Evolutionary conservation across 208 protist genomes (phyloP).

Genomic region (Leishmania amazonensis): DNA sequence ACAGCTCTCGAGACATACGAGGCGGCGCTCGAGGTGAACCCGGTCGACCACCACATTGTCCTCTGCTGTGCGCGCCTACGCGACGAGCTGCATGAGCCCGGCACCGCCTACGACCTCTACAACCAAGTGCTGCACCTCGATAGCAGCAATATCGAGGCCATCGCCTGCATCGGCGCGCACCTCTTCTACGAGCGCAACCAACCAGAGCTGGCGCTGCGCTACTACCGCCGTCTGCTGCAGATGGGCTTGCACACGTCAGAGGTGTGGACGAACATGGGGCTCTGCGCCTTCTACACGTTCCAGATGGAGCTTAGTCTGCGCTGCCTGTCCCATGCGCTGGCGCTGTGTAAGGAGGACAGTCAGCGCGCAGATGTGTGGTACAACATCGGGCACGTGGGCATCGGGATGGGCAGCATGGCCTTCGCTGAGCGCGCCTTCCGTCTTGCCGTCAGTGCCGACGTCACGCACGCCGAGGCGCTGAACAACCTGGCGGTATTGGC

Average conservation of each 20-base stretch:
- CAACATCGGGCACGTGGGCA: constrained; percentile 95
- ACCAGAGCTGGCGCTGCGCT: constrained; percentile 93
- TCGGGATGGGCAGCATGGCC: constrained; percentile 89
- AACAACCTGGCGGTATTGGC: constrained; percentile 95
- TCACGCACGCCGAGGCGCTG: constrained; percentile 91
- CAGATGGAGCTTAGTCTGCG: constrained; percentile 94
- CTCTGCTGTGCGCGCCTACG: constrained; percentile 89
- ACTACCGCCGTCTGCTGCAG: constrained; percentile 94
- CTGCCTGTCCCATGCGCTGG: constrained; percentile 91
- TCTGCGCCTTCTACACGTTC: constrained; percentile 94
- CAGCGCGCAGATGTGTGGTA: constrained; percentile 93
- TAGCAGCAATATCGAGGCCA: constrained; percentile 93
- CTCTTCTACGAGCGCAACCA: constrained; percentile 95
- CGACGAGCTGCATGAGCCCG: constrained; percentile 89
- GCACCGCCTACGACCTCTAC: constrained; percentile 81
- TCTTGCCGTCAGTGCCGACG: constrained; percentile 86
- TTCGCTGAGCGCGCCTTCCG: constrained; percentile 94
- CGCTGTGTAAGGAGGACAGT: constrained; percentile 67
- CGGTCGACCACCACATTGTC: constrained; percentile 87
- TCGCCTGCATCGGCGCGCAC: constrained; percentile 93
- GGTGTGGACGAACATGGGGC: constrained; percentile 96
- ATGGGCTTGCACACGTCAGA: constrained; percentile 94
- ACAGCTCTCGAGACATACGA: constrained; percentile 92
- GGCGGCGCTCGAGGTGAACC: constrained; percentile 74
- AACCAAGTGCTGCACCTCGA: constrained; percentile 85